phyloP scores from a whole-genome alignment of 441 rosid genomes.

The Aleurites moluccanus region DNA sequence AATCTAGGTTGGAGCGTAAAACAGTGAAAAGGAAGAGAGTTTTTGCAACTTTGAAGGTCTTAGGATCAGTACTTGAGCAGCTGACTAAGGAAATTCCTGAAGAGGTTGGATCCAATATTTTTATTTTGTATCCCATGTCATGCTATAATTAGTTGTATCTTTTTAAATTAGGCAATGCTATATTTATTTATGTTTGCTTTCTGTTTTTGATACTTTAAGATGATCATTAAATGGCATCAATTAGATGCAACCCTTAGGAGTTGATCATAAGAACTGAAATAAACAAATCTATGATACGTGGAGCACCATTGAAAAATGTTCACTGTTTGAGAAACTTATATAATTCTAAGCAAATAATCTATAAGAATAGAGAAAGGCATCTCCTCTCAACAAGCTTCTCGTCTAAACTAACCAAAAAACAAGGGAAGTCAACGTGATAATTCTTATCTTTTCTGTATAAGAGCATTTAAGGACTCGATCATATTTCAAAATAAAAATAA shows the following conservation, averaged over 20 bases:
- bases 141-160: background rate
- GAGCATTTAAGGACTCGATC: background rate
- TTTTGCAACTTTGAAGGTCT: slow-evolving; percentile 80
- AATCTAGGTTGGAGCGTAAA: slow-evolving; percentile 78
- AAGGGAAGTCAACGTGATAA: background rate
- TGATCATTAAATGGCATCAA: background rate
- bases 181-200: background rate
- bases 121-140: background rate
- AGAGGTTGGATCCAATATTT: slow-evolving; percentile 57
- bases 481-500: background rate
- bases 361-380: background rate
- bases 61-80: slow-evolving; percentile 84
- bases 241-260: background rate
- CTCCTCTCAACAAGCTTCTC: background rate
- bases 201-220: background rate
- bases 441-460: background rate
- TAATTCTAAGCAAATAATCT: background rate
- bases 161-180: background rate
- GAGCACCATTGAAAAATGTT: background rate
- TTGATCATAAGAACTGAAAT: background rate
- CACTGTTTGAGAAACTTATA: background rate
- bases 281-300: background rate
- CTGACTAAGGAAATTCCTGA: slow-evolving; percentile 79
- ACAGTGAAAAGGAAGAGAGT: slow-evolving; percentile 83
- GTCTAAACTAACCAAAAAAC: too few relatives aligned